Evolutionary conservation across 768 basidiomycete species (phyloP).

Genomic region (Naganishia randhawae): DNA sequence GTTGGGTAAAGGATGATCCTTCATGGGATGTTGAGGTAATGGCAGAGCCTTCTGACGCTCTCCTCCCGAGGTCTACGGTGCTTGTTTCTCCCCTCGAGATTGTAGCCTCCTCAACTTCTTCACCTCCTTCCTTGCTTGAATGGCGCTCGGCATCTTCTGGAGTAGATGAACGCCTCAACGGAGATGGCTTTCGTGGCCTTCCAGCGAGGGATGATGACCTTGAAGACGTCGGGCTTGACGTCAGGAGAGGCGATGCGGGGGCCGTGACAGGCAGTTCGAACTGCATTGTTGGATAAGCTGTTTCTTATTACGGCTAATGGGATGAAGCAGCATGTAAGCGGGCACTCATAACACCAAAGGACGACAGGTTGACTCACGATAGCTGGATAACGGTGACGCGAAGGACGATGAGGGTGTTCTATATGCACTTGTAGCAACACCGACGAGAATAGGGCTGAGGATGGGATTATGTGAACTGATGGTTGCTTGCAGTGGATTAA

Average conservation of each 20-base stretch:
- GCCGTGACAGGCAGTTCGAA: neutral
- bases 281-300: neutral
- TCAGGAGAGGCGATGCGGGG: neutral
- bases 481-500: too few relatives aligned
- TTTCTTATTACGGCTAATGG: neutral
- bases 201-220: constrained; percentile 20
- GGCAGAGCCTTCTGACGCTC: neutral
- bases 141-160: constrained; percentile 1
- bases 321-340: neutral
- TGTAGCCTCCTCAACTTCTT: neutral
- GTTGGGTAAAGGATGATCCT: neutral
- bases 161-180: constrained; percentile 2
- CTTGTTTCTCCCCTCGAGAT: neutral
- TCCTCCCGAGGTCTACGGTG: neutral
- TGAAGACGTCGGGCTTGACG: neutral
- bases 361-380: too few relatives aligned
- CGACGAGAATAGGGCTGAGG: too few relatives aligned
- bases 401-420: too few relatives aligned
- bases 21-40: neutral
- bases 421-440: too few relatives aligned
- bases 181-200: neutral
- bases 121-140: neutral
- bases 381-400: too few relatives aligned
- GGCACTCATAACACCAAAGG: neutral
- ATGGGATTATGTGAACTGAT: too few relatives aligned